Base-by-base conservation (phyloP, 2,329 filamentous ascomycete genomes). In the Trichoderma endophyticum region DNA sequence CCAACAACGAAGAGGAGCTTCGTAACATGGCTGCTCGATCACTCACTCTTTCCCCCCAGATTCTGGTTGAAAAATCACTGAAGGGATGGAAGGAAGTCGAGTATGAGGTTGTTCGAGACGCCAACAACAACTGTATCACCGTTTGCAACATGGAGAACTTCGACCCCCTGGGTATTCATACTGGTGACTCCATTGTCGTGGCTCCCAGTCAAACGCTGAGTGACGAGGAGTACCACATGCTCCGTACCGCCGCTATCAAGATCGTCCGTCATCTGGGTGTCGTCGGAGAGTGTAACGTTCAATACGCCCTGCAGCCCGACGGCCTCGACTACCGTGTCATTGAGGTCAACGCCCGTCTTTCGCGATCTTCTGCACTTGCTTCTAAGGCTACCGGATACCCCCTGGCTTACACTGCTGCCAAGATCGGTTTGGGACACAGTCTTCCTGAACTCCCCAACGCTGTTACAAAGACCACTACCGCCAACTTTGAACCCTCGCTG, bases 21-120 rank as follows among this genome's bases (percentile, higher is more conserved):
- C 92, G 93, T 81, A 94, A 98, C 83, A 88, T 99, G 88, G 92
- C 95, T 75, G 95, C 96, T 74, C 91, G 94, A 75, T 98, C 95
- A 61, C 88, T 99, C 72, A 97, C 95, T 59, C 89, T 98, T 43
- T 95, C 95, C 3, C 95, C 96, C 64, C 96, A 99, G 83, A 98
- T 99, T 78, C 84, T 99, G 80, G 95, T 99, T 72, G 96, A 99
- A 87, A 98, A 98, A 85, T 97, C 94, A 67, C 90, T 99, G 77
- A 98, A 98, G 87, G 96, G 96, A 82, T 99, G 96, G 96, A 99
- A 99, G 85, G 96, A 99, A 84, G 92, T 98, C 65, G 96, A 99
- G 83, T 99, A 98, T 80, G 96, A 98, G 84, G 96, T 98, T 72
- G 96, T 98, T 74, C 93, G 96, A 78, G 96, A 99, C 82, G 95